phyloP scores from a whole-genome alignment of 148 eudicot species.

The Limonium bicolor region DNA sequence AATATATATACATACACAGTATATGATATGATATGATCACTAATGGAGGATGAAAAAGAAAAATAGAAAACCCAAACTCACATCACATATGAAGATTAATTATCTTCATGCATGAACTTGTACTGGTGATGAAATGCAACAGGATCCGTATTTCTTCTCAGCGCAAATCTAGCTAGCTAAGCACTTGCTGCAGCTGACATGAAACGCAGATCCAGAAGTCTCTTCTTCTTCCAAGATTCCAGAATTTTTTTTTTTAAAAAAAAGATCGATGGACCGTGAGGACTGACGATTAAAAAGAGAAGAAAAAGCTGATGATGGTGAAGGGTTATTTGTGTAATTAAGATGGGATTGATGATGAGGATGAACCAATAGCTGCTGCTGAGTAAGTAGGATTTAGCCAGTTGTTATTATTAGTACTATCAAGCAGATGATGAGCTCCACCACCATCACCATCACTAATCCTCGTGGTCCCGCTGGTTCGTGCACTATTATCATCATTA shows the following conservation, averaged over 20 bases:
- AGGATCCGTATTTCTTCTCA: slow-evolving; percentile 96
- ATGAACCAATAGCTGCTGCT: slow-evolving; percentile 20
- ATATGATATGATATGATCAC: too few relatives aligned
- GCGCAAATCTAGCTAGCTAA: slow-evolving; percentile 29
- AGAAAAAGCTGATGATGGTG: background rate
- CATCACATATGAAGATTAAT: too few relatives aligned
- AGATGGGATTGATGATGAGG: slow-evolving; percentile 45
- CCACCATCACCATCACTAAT: slow-evolving; percentile 8
- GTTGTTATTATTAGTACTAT: too few relatives aligned
- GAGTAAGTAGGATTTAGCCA: slow-evolving; percentile 52
- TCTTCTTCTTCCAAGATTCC: slow-evolving; percentile 15
- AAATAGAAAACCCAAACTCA: too few relatives aligned
- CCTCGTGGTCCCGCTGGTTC: too few relatives aligned
- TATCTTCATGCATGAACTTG: too few relatives aligned
- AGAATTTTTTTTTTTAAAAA: background rate
- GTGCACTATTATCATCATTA: background rate
- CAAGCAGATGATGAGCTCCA: slow-evolving; percentile 13
- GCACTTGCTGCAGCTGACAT: slow-evolving; percentile 60
- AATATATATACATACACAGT: too few relatives aligned
- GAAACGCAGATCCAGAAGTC: slow-evolving; percentile 54
- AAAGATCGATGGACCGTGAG: background rate
- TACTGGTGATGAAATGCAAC: slow-evolving; percentile 10
- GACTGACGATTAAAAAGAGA: background rate
- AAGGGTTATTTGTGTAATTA: slow-evolving; percentile 5
- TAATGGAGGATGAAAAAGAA: too few relatives aligned